These are phyloP conservation scores for Kentomonas sorsogonicus DNA, from an alignment of 208 protist genomes.

Conservation along the genomic window DNA sequence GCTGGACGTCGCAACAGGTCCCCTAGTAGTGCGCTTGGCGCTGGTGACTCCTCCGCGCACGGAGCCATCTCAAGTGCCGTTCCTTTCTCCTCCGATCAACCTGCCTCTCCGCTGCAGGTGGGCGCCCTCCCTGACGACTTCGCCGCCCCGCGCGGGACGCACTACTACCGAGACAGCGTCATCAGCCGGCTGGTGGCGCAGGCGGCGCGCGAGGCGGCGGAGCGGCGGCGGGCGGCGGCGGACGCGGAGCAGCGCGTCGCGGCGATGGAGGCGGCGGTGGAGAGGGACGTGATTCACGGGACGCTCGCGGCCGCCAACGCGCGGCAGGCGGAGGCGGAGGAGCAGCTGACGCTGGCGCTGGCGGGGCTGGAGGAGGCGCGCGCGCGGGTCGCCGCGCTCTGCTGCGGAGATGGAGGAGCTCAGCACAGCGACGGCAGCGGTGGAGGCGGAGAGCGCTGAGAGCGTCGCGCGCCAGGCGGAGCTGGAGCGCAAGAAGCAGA, in stretches of 20 bases:
- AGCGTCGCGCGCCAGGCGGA: constrained; percentile 18
- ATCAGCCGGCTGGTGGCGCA: constrained; percentile 24
- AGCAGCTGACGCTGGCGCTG: constrained; percentile 9
- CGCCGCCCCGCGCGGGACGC: background rate
- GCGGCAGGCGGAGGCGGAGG: constrained; percentile 16
- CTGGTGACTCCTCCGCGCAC: too few species aligned
- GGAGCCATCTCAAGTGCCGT: too few species aligned
- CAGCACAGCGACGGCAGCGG: constrained; percentile 7
- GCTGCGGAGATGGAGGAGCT: constrained; percentile 13
- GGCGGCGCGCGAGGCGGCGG: constrained; percentile 3
- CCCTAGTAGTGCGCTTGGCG: too few species aligned
- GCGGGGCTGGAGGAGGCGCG: constrained; percentile 8
- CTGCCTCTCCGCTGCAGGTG: too few species aligned
- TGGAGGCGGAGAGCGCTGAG: constrained; percentile 18
- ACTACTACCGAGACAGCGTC: constrained; percentile 18
- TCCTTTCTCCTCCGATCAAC: too few species aligned
- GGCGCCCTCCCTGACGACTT: too few species aligned
- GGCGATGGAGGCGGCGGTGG: constrained; percentile 24
- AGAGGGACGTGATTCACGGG: constrained; percentile 21
- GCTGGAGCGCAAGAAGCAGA: constrained; percentile 38
- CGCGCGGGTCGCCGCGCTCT: constrained; percentile 5
- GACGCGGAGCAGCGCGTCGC: constrained; percentile 9
- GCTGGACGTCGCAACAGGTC: too few species aligned
- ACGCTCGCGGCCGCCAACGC: constrained; percentile 19
- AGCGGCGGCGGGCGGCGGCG: constrained; percentile 9